A percentile compares a stretch with the other conserved stretches of the same genome.
Conservation (phyloP, 345 rosid genomes). For the Rhodamnia rubescens region DNA sequence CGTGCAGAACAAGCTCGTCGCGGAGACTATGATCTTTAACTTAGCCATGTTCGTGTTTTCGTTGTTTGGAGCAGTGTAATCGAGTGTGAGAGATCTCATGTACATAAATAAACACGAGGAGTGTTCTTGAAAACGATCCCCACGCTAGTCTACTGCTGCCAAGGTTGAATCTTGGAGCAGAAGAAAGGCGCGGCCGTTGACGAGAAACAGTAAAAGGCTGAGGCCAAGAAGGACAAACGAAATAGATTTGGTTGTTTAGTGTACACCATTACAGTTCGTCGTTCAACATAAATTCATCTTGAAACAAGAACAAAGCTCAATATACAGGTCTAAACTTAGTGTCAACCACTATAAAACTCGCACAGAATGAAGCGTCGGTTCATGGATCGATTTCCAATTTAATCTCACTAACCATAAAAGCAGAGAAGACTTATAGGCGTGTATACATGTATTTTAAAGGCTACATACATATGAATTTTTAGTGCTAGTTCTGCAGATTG, state of each 20-base stretch:
- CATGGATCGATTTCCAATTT: background rate
- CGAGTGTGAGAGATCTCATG: background rate
- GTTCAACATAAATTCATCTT: background rate
- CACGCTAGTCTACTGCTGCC: background rate
- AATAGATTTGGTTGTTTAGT: background rate
- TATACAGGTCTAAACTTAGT: background rate
- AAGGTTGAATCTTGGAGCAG: background rate
- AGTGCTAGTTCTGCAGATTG: background rate
- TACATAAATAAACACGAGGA: background rate
- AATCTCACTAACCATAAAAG: background rate
- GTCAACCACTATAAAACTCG: background rate
- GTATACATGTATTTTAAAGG: background rate
- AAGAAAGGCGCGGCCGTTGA: background rate
- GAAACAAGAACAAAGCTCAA: background rate
- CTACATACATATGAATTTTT: background rate
- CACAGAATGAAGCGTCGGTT: background rate
- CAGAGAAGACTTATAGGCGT: background rate
- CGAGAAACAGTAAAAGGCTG: background rate
- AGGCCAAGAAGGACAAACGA: background rate
- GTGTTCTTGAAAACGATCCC: background rate
- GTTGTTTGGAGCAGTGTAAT: too few relatives aligned
- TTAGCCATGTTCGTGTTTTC: background rate
- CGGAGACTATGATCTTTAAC: slow-evolving; percentile 11
- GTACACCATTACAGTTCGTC: background rate
- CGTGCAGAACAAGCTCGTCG: slow-evolving; percentile 1